Percentiles rank a stretch among this genome's conserved stretches.
phyloP scores from a whole-genome alignment of 768 basidiomycete species.

The Xerocomellus chrysenteron region DNA sequence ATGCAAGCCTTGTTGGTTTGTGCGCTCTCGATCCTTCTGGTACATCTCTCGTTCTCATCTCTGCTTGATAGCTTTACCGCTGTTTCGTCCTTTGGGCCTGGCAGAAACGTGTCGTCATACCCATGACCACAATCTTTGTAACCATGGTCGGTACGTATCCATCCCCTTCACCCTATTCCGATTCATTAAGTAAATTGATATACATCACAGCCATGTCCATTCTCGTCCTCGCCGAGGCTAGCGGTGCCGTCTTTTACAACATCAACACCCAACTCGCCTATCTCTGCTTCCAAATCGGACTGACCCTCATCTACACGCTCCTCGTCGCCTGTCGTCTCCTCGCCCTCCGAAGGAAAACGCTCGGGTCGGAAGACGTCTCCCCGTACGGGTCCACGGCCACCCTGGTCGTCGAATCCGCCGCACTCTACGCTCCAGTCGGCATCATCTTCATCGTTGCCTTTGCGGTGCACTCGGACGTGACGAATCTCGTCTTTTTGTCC shows the following conservation, averaged over 20 bases:
- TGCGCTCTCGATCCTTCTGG: background rate
- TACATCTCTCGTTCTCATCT: background rate
- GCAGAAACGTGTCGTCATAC: slow-evolving; percentile 12
- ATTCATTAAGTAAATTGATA: background rate
- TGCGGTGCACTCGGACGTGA: slow-evolving; percentile 20
- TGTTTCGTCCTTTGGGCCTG: slow-evolving; percentile 18
- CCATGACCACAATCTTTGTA: slow-evolving; percentile 12
- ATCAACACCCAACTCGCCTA: slow-evolving; percentile 26
- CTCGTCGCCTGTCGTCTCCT: slow-evolving; percentile 32
- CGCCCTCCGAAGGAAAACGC: slow-evolving; percentile 11
- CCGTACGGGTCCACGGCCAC: slow-evolving; percentile 27
- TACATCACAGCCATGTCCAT: slow-evolving; percentile 16
- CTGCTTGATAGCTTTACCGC: slow-evolving; percentile 11
- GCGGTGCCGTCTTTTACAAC: slow-evolving; percentile 16
- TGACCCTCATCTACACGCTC: slow-evolving; percentile 33
- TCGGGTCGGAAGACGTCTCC: slow-evolving; percentile 16
- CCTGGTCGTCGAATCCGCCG: slow-evolving; percentile 39
- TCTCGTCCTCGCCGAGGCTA: slow-evolving; percentile 10
- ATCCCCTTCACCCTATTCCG: background rate
- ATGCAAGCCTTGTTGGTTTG: slow-evolving; percentile 26
- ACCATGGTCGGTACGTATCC: slow-evolving; percentile 14
- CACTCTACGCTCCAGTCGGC: slow-evolving; percentile 25
- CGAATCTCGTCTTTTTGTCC: slow-evolving; percentile 34
- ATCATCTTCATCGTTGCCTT: slow-evolving; percentile 34
- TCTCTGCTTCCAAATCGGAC: slow-evolving; percentile 27